Evolutionary conservation across 2,329 filamentous ascomycete genomes (phyloP), one percentile per base, ranked within the genome.

Genomic region (Aspergillus ibericus): DNA sequence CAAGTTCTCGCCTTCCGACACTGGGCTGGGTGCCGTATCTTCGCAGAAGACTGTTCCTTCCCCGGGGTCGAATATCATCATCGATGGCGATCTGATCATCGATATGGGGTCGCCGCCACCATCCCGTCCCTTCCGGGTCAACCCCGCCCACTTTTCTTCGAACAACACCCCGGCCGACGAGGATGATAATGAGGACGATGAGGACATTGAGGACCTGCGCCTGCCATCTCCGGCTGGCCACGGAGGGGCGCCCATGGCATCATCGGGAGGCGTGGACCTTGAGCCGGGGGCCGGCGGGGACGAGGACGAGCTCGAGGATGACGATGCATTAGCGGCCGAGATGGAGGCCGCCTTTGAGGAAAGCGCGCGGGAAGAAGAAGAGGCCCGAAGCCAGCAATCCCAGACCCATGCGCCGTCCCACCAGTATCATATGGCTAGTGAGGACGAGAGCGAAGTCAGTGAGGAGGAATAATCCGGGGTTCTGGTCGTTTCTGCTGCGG

Each of bases 391-490:
- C 18, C 72, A 72, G 27, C 69, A 72, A 13, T 70, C 71, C 15
- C 66, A 72, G 46, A 61, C 67, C 27, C 60, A 53, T 5, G 42
- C 56, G 7, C 61, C 70, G 15, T 68, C 69, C 20, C 68, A 71
- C 36, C 70, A 69, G 29, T 75, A 75, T 25, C 62, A 65, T 55
- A 63, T 70, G 46, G 64, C 67, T 22, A 82, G 78, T 35, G 84
- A 85, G 16, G 75, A 80, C 53, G 85, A 88, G 71, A 88, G 85
- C 63, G 85, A 87, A 65, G 85, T 88, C 55, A 88, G 86, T 63
- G 86, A 88, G 69, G 86, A 88, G 70, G 86, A 88, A 69, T 88
- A 62, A 72, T 56, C 4, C 8, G 55, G n/a, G 10, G 13, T 47
- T 46, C 10, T 61, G 22, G 25, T 36, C 51, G 49, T 46, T 57